Evolutionary conservation across 176 grass and related monocot genomes (phyloP), one percentile per base, ranked within the genome.

Genomic region (Cocos nucifera): DNA sequence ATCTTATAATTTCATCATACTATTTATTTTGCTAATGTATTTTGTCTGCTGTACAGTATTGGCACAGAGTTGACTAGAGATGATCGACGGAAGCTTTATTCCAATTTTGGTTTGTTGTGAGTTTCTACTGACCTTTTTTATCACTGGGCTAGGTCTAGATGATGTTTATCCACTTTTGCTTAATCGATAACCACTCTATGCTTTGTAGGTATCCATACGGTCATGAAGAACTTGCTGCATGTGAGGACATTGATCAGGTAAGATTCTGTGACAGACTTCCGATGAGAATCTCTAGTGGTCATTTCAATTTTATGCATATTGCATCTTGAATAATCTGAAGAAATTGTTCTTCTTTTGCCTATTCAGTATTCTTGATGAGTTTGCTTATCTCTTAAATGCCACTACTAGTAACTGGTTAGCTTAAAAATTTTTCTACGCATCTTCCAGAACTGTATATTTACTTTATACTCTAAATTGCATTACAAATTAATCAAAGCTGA

Each of bases 171-270:
- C 32, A 19, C 69, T 61, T 59, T 76, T 19, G 15, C 53, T 6
- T 82, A 22, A 68, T 60, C 35, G 53, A 29, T 5, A 29, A 20
- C 32, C 10, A n/a, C 22, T 67, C 50, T 18, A 57, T 50, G 22
- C 23, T 19, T 22, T 22, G 52, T 50, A 98, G 93, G 77, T 89
- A 77, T 68, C 93, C 93, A 15, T 92, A 98, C 77, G 93, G 93
- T 71, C 93, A 98, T 57, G 93, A 98, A 86, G 93, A 98, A 78
- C 77, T 98, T 71, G 88, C 84, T 79, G 27, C 92, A 51, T 89
- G 93, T 67, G 93, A 98, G 81, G 93, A 98, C 60, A 76, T 92
- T 81, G 93, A 98, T 64, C 93, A 98, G 88, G 93, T 89, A 54
- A 67, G 53, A 73, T 56, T 79, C 17, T 15, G 66, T 59, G 53